Percentiles rank a stretch among this genome's conserved stretches.
Evolutionary conservation across 495 filamentous ascomycete species (phyloP).

Genomic region (Penicillium subrubescens): DNA sequence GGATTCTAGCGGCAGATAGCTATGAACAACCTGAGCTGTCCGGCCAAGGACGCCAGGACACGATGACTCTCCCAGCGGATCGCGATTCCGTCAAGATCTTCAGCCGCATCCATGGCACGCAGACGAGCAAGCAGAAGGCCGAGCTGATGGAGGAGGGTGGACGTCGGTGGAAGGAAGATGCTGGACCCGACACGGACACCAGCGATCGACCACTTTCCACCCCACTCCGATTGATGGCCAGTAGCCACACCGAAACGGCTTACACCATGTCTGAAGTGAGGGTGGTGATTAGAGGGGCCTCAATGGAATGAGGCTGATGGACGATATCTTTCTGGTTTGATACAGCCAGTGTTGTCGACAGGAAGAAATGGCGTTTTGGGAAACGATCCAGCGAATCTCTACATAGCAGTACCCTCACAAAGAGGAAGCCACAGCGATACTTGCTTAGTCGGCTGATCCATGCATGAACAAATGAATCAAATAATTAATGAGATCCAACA

Average conservation of each 20-base stretch:
- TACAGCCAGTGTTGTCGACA: not conserved
- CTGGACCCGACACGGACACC: conserved; percentile 51
- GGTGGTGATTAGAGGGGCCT: not conserved
- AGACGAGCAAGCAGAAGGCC: conserved; percentile 42
- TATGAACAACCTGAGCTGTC: not conserved
- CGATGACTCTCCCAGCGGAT: conserved; percentile 41
- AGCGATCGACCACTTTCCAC: conserved; percentile 28
- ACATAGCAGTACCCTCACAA: not conserved
- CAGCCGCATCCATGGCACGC: conserved; percentile 42
- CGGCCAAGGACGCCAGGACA: conserved; percentile 9
- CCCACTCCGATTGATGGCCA: conserved; percentile 33
- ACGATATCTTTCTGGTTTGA: not conserved
- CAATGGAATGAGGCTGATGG: not conserved
- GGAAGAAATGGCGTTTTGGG: not conserved
- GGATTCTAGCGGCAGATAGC: conserved; percentile 9
- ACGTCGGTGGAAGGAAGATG: conserved; percentile 45
- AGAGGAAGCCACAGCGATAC: too few species aligned
- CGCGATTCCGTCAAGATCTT: conserved; percentile 37
- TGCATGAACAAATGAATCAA: not conserved
- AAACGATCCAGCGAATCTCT: not conserved
- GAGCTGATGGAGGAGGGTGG: conserved; percentile 39
- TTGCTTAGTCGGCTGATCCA: not conserved
- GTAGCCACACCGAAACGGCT: conserved; percentile 12
- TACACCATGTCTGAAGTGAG: not conserved
- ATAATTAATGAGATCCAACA: not conserved